These are phyloP conservation scores for Fraxinus baroniana DNA, from an alignment of 305 asterid genomes.

Conservation along the genomic window DNA sequence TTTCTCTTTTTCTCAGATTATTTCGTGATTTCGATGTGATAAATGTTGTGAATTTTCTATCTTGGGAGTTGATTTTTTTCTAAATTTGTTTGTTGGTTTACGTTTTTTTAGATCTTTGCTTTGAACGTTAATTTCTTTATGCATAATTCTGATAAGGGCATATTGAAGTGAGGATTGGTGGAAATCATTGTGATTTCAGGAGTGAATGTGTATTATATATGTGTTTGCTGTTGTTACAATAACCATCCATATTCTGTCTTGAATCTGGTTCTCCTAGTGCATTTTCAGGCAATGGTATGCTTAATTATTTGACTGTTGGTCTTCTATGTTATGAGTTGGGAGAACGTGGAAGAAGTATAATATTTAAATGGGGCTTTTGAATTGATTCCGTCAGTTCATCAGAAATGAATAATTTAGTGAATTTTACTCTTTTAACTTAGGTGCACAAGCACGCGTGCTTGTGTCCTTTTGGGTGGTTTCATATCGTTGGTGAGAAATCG, in stretches of 20 bases:
- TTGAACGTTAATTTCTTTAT: background rate
- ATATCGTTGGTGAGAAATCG: background rate
- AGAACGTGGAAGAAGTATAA: background rate
- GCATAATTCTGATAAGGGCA: background rate
- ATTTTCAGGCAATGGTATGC: background rate
- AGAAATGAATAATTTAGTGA: background rate
- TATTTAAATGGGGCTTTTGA: background rate
- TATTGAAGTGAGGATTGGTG: background rate
- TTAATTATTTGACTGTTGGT: background rate
- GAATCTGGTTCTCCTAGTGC: background rate
- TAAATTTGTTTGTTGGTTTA: background rate
- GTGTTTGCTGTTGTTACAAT: constrained; percentile 4
- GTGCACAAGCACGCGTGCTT: background rate
- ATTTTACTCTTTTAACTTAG: background rate
- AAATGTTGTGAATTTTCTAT: background rate
- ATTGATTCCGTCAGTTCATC: background rate
- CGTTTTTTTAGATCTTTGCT: constrained; percentile 4
- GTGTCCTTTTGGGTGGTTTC: background rate
- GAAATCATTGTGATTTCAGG: background rate
- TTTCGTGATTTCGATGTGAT: background rate
- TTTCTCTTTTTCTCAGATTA: background rate
- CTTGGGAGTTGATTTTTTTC: background rate
- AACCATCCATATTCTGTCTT: background rate
- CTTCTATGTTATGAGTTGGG: background rate
- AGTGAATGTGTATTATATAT: background rate